phyloP scores from a whole-genome alignment of 257 asterid species.

The Henckelia pumila region DNA sequence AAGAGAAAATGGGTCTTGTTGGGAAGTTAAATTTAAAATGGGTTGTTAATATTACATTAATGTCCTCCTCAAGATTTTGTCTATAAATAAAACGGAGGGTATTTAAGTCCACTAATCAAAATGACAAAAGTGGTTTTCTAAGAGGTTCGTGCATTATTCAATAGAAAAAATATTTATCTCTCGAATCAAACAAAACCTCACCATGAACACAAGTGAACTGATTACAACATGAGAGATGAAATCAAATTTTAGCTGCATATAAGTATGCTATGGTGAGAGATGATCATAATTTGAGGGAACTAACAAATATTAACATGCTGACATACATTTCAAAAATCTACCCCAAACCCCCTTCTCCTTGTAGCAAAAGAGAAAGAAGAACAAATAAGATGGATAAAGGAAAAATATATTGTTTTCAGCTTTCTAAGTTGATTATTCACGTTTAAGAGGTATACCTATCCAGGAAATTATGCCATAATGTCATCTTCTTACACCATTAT shows the following conservation, averaged over 20 bases:
- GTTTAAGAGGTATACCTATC: slow-evolving; percentile 5
- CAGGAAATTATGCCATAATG: slow-evolving; percentile 11
- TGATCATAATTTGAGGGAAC: slow-evolving; percentile 8
- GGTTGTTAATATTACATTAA: too few species aligned
- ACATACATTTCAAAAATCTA: slow-evolving; percentile 10
- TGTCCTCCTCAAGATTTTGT: too few species aligned
- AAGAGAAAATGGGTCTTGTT: too few species aligned
- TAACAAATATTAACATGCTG: slow-evolving; percentile 13
- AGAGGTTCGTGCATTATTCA: too few species aligned
- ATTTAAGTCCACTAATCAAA: too few species aligned
- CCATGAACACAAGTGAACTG: not conserved
- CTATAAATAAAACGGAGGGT: too few species aligned
- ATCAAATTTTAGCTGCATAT: slow-evolving; percentile 7
- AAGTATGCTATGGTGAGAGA: not conserved
- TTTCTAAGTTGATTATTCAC: not conserved
- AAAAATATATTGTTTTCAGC: not conserved
- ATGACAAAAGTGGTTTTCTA: too few species aligned
- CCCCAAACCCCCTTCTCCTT: not conserved
- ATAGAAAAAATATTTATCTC: slow-evolving; percentile 16
- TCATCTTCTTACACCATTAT: slow-evolving; percentile 19
- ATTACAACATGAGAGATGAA: slow-evolving; percentile 8
- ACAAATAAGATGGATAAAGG: not conserved
- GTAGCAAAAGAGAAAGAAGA: not conserved
- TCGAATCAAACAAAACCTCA: slow-evolving; percentile 7
- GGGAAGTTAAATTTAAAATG: too few species aligned